A percentile compares a stretch with the other conserved stretches of the same genome.
These are phyloP conservation scores for Pseudogymnoascus sp. DNA, from an alignment of 2,329 filamentous ascomycete genomes.

Conservation along the genomic window DNA sequence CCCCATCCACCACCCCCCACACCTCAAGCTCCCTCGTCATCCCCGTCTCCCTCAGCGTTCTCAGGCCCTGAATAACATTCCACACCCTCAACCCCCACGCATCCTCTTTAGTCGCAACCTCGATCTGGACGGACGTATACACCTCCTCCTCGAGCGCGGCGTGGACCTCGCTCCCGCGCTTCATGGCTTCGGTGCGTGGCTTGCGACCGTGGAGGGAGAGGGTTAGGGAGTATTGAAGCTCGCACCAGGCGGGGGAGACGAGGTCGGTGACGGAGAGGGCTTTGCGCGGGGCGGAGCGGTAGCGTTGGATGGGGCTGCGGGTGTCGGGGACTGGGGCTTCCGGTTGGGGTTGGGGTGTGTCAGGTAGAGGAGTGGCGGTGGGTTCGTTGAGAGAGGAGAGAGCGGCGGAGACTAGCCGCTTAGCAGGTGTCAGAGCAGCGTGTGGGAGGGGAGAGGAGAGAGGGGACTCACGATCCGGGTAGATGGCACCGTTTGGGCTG, in stretches of 20 bases:
- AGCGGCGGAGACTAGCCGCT: constrained; percentile 46
- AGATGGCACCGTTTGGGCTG: constrained; percentile 28
- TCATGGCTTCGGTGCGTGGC: constrained; percentile 73
- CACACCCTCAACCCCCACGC: constrained; percentile 73
- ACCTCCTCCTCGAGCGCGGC: constrained; percentile 78
- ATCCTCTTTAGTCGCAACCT: constrained; percentile 69
- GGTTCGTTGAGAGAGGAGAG: background rate
- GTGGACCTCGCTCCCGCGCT: constrained; percentile 69
- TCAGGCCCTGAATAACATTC: constrained; percentile 82
- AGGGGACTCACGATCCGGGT: constrained; percentile 44
- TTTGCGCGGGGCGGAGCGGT: constrained; percentile 68
- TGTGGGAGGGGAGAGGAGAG: background rate
- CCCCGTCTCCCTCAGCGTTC: constrained; percentile 61
- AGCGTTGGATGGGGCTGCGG: constrained; percentile 63
- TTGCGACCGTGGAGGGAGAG: constrained; percentile 70
- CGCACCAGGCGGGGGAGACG: constrained; percentile 87
- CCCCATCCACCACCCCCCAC: constrained; percentile 75
- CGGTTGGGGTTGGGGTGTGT: background rate
- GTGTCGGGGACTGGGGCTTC: constrained; percentile 29
- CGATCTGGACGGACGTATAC: constrained; percentile 65
- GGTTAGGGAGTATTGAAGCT: constrained; percentile 86
- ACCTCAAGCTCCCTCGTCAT: constrained; percentile 70
- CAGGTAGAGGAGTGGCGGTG: background rate
- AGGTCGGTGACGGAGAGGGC: constrained; percentile 82
- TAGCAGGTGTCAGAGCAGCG: constrained; percentile 49